These are phyloP conservation scores for Leccinum pachyderme DNA, from an alignment of 1,284 basidiomycete genomes.

Conservation along the genomic window DNA sequence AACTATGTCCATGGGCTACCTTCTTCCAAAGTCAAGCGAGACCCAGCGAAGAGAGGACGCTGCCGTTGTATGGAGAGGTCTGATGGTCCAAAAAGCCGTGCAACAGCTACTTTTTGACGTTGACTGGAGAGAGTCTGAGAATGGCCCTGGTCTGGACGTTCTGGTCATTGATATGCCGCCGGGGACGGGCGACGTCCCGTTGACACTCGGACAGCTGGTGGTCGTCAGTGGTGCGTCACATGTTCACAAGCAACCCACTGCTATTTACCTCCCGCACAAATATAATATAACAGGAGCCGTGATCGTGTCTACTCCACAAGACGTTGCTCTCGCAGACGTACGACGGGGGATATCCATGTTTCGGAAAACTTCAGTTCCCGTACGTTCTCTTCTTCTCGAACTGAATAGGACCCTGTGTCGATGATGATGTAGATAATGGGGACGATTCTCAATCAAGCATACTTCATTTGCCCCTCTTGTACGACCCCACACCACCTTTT, in stretches of 20 bases:
- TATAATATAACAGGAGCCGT: constrained; percentile 59
- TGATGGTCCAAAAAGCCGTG: constrained; percentile 99
- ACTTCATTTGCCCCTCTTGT: constrained; percentile 85
- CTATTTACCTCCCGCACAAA: neutral
- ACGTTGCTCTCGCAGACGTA: constrained; percentile 91
- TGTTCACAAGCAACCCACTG: neutral
- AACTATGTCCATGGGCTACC: constrained; percentile 97
- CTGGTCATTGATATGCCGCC: constrained; percentile 97
- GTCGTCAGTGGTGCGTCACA: constrained; percentile 70
- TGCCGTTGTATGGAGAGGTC: constrained; percentile 91
- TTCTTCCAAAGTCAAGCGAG: constrained; percentile 50
- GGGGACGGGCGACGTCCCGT: constrained; percentile 94
- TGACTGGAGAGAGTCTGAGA: constrained; percentile 69
- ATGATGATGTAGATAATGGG: constrained; percentile 69
- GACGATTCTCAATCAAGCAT: constrained; percentile 87
- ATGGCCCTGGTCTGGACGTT: constrained; percentile 66
- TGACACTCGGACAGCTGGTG: constrained; percentile 91
- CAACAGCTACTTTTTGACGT: constrained; percentile 97
- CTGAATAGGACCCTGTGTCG: neutral
- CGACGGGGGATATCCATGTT: constrained; percentile 95
- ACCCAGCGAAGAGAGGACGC: constrained; percentile 32
- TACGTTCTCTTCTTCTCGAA: constrained; percentile 36
- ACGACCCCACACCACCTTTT: constrained; percentile 75
- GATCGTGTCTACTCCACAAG: constrained; percentile 94
- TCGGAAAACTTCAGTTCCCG: constrained; percentile 85